Percentiles rank a stretch among this genome's conserved stretches.
phyloP scores from a whole-genome alignment of 2,329 filamentous ascomycete genomes.

The Sporothrix pseudoabietina region DNA sequence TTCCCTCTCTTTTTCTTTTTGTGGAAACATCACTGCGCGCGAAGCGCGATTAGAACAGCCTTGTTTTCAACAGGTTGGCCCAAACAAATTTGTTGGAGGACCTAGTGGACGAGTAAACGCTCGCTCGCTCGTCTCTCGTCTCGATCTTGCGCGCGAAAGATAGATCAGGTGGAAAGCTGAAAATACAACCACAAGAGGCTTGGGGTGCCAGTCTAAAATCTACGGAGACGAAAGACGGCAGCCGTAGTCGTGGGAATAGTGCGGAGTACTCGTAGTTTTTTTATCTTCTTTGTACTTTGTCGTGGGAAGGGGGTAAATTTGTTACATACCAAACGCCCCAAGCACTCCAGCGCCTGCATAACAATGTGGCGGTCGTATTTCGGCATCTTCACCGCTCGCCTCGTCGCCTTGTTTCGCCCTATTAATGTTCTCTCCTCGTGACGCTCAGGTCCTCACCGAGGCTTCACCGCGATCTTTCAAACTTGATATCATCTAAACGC shows the following conservation, averaged over 20 bases:
- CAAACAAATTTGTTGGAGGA: neutral
- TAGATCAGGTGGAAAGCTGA: neutral
- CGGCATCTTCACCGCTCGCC: neutral
- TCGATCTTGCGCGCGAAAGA: neutral
- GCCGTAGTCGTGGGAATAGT: neutral
- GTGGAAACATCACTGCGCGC: neutral
- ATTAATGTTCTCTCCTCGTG: neutral
- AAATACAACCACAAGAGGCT: neutral
- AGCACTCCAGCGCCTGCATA: neutral
- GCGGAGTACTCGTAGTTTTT: no score
- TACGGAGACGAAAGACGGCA: constrained; percentile 7
- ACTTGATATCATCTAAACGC: neutral
- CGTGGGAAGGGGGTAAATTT: neutral
- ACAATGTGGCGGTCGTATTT: neutral
- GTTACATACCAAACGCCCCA: neutral
- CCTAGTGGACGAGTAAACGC: neutral
- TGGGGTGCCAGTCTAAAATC: neutral
- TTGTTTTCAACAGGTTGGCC: neutral
- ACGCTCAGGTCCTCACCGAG: neutral
- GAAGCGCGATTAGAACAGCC: constrained; percentile 16
- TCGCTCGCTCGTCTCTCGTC: neutral
- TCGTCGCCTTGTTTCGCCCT: neutral
- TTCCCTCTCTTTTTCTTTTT: no score
- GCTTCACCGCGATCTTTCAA: neutral
- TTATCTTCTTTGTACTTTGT: neutral